These are phyloP conservation scores for Pascua sp. DNA, from an alignment of 1,284 basidiomycete species.

Conservation along the genomic window DNA sequence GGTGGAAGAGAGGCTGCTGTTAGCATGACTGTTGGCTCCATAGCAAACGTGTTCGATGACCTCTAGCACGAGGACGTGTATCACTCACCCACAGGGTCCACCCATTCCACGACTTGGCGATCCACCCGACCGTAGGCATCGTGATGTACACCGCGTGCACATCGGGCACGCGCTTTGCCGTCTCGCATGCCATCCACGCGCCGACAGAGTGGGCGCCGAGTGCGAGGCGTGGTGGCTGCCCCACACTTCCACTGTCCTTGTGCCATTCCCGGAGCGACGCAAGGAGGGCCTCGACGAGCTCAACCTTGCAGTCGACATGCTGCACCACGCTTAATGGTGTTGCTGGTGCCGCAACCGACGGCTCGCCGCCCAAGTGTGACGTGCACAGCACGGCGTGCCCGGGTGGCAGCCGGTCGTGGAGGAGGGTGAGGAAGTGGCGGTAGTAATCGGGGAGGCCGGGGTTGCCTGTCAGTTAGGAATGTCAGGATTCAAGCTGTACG, in stretches of 20 bases:
- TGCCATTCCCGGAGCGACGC: conserved; percentile 30
- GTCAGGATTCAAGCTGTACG: background rate
- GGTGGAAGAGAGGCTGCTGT: conserved; percentile 43
- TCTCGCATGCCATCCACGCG: conserved; percentile 38
- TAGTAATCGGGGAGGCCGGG: conserved; percentile 49
- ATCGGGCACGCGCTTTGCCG: conserved; percentile 26
- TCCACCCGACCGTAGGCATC: conserved; percentile 45
- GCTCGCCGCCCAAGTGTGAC: conserved; percentile 47
- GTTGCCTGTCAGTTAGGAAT: conserved; percentile 34
- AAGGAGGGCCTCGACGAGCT: conserved; percentile 31
- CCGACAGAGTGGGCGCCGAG: conserved; percentile 48
- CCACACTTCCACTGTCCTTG: conserved; percentile 1
- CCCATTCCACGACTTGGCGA: conserved; percentile 41
- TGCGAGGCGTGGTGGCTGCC: conserved; percentile 21
- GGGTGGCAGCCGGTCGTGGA: conserved; percentile 37
- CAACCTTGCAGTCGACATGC: conserved; percentile 44
- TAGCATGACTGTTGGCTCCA: background rate
- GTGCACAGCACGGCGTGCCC: conserved; percentile 42
- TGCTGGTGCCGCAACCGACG: conserved; percentile 18
- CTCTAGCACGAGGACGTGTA: background rate
- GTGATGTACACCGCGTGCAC: conserved; percentile 32
- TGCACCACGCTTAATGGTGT: conserved; percentile 31
- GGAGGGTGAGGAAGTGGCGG: conserved; percentile 38
- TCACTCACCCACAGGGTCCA: conserved; percentile 37
- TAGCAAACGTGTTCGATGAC: background rate